Evolutionary conservation across 1,284 basidiomycete species (phyloP), one percentile per base, ranked within the genome.

Genomic region (Papiliotrema nemorosa): DNA sequence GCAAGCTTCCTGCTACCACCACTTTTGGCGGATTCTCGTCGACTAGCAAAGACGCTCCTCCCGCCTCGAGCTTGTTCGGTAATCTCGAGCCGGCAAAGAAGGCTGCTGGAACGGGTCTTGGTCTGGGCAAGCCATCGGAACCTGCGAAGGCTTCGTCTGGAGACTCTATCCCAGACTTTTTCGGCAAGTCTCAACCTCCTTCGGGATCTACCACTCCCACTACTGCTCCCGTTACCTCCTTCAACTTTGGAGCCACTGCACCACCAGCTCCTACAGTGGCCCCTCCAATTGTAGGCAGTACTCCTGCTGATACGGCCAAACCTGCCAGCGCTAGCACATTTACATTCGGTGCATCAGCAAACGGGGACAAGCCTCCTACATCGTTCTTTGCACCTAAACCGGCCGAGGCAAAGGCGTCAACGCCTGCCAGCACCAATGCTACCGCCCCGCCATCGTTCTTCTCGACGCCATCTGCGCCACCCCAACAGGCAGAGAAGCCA

Each of bases 101-200:
- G 47, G 27, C 53, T 21, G 34, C 49, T n/a, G 47, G 47, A 9
- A 47, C 54, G 14, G 56, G 54, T 13, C 53, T 68, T 2, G 66
- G 65, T 27, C 45, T 66, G 2, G 63, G 63, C 35, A 65, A 70
- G 54, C 62, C 68, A 10, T 44, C 63, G 5, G 42, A 57, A 13
- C 22, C 52, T 12, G 33, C 50, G 16, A 47, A 50, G 3, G 48
- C 55, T 33, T 52, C 53, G 10, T 42, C 52, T 3, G 21, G 52
- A 5, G 53, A 40, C 3, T 57, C 47, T 20, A 46, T 67, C 4
- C 69, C 67, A 1, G 55, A 67, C 52, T 71, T 71, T 49, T 71
- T 71, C 41, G 62, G 60, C 2, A 58, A 57, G 16, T 41, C 55
- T n/a, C 45, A 43, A 16, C 49, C 60, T 7, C n/a, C 12, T 6